Evolutionary conservation across 2,329 filamentous ascomycete genomes (phyloP).

Genomic region (Calonectria crousiana): DNA sequence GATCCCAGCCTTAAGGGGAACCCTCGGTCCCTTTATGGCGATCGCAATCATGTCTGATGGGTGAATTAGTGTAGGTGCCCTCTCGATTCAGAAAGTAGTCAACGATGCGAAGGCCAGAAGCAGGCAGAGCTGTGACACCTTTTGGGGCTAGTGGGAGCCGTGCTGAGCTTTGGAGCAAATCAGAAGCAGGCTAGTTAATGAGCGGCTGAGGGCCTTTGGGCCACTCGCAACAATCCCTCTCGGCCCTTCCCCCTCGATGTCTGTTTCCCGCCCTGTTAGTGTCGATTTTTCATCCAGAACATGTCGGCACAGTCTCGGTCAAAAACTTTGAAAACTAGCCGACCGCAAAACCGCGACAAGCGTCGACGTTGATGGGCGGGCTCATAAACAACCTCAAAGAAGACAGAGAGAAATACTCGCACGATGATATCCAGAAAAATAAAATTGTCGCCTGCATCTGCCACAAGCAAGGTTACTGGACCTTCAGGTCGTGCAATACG

Average conservation of each 20-base stretch:
- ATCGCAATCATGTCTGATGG: background rate
- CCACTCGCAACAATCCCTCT: background rate
- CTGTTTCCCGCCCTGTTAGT: background rate
- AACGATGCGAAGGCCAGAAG: background rate
- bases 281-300: slow-evolving; percentile 2
- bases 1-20: background rate
- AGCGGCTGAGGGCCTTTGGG: slow-evolving; percentile 1
- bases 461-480: background rate
- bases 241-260: slow-evolving; percentile 5
- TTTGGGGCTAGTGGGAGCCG: slow-evolving; percentile 1
- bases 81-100: background rate
- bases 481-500: background rate
- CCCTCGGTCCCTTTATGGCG: slow-evolving; percentile 3
- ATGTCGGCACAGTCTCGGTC: background rate
- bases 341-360: background rate
- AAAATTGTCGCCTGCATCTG: background rate
- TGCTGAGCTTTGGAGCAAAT: background rate
- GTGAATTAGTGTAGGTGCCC: background rate
- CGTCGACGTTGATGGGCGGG: background rate
- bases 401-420: background rate
- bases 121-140: background rate
- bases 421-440: background rate
- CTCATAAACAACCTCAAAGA: background rate
- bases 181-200: background rate
- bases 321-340: background rate